Evolutionary conservation across 208 protist genomes (phyloP).

Genomic region (Naegleria gruberi): DNA sequence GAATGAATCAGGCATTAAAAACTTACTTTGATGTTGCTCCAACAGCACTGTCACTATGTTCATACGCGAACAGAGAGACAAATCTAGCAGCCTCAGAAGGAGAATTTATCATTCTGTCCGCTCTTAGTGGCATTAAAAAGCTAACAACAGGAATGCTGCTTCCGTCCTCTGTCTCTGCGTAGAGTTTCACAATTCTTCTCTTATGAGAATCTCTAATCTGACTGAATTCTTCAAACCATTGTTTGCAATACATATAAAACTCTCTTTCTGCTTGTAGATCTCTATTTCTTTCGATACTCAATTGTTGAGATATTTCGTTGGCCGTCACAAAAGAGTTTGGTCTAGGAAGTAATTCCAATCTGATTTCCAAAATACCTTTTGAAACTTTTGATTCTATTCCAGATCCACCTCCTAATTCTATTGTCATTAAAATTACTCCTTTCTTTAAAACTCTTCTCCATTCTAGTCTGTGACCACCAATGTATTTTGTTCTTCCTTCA

Average conservation of each 20-base stretch:
- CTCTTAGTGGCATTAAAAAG: conserved; percentile 64
- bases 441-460: conserved; percentile 75
- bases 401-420: conserved; percentile 72
- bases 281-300: conserved; percentile 62
- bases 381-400: conserved; percentile 54
- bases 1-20: neutral
- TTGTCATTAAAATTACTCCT: conserved; percentile 66
- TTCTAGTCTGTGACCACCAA: conserved; percentile 76
- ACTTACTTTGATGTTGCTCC: conserved; percentile 26
- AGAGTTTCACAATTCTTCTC: conserved; percentile 68
- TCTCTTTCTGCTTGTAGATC: conserved; percentile 77
- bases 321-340: conserved; percentile 55
- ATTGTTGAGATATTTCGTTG: conserved; percentile 55
- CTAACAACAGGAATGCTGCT: conserved; percentile 68
- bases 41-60: conserved; percentile 34
- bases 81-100: conserved; percentile 71
- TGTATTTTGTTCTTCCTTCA: conserved; percentile 46
- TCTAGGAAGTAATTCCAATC: conserved; percentile 62
- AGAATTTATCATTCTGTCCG: conserved; percentile 59
- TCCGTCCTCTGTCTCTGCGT: conserved; percentile 57
- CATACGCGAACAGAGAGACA: conserved; percentile 62
- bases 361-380: conserved; percentile 73
- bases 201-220: conserved; percentile 52
- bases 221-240: conserved; percentile 77
- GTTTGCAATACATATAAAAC: conserved; percentile 75